These are phyloP conservation scores for Colletotrichum cuscutae DNA, from an alignment of 2,329 filamentous ascomycete species.

Conservation along the genomic window DNA sequence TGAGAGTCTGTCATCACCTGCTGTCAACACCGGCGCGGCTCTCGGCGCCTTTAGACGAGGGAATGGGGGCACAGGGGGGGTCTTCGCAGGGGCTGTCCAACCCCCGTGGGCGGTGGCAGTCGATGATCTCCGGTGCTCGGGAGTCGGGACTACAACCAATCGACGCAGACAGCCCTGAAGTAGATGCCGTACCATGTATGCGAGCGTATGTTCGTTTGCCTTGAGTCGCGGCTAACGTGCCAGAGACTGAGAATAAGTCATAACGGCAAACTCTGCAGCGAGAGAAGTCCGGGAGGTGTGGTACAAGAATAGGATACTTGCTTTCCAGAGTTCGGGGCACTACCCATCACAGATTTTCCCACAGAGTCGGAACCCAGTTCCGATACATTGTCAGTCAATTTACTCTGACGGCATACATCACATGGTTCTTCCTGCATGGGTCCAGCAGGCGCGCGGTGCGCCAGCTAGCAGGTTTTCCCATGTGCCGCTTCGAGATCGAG, in stretches of 20 bases:
- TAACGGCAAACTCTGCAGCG: background rate
- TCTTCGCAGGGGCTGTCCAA: background rate
- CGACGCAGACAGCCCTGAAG: background rate
- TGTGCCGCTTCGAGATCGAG: background rate
- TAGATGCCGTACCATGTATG: background rate
- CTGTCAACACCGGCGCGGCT: constrained; percentile 22
- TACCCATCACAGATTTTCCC: background rate
- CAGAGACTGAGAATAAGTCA: background rate
- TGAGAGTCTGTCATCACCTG: constrained; percentile 8
- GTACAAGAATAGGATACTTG: background rate
- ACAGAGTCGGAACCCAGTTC: background rate
- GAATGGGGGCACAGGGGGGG: background rate
- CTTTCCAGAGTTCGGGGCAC: background rate
- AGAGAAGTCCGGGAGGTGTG: background rate
- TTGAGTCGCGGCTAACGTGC: background rate
- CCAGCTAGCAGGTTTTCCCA: background rate
- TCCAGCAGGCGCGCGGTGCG: background rate
- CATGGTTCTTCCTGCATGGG: background rate
- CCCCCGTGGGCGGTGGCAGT: background rate
- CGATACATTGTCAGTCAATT: background rate
- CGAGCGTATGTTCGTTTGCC: background rate
- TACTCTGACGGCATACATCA: background rate
- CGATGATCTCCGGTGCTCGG: background rate
- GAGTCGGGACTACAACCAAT: background rate
- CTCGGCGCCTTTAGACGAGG: constrained; percentile 12